Evolutionary conservation across 2,329 filamentous ascomycete genomes (phyloP).

Genomic region (Hymenoscyphus albidus): DNA sequence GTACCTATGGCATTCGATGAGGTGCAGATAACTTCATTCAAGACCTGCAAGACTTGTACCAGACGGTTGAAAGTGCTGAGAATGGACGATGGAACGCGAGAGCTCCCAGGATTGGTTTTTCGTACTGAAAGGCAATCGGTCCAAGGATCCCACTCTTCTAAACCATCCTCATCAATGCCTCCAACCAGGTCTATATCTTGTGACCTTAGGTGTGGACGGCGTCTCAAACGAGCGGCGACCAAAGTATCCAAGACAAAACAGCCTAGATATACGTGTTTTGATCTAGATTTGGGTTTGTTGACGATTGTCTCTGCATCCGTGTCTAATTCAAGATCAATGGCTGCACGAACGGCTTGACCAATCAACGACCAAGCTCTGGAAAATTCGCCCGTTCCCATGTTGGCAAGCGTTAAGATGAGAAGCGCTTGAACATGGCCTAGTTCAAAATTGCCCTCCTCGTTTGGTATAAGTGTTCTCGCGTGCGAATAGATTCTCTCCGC

Average conservation of each 20-base stretch:
- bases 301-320: conserved; percentile 28
- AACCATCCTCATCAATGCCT: conserved; percentile 57
- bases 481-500: conserved; percentile 46
- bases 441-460: conserved; percentile 46
- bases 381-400: conserved; percentile 55
- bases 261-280: conserved; percentile 48
- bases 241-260: conserved; percentile 62
- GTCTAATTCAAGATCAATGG: conserved; percentile 42
- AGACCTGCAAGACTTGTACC: conserved; percentile 31
- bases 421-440: conserved; percentile 53
- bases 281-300: conserved; percentile 28
- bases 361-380: conserved; percentile 60
- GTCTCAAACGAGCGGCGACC: conserved; percentile 49
- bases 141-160: conserved; percentile 76
- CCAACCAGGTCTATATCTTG: conserved; percentile 46
- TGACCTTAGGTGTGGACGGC: conserved; percentile 46
- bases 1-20: conserved; percentile 7
- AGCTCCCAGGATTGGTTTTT: conserved; percentile 22
- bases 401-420: conserved; percentile 57
- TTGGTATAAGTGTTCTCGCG: conserved; percentile 47
- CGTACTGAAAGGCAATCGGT: conserved; percentile 45
- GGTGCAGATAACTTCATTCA: conserved; percentile 30
- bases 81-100: conserved; percentile 34
- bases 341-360: conserved; percentile 58
- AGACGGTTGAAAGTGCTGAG: conserved; percentile 36